These are phyloP conservation scores for Lanmaoa pseudosensibilis DNA, from an alignment of 768 basidiomycete genomes.

Conservation along the genomic window DNA sequence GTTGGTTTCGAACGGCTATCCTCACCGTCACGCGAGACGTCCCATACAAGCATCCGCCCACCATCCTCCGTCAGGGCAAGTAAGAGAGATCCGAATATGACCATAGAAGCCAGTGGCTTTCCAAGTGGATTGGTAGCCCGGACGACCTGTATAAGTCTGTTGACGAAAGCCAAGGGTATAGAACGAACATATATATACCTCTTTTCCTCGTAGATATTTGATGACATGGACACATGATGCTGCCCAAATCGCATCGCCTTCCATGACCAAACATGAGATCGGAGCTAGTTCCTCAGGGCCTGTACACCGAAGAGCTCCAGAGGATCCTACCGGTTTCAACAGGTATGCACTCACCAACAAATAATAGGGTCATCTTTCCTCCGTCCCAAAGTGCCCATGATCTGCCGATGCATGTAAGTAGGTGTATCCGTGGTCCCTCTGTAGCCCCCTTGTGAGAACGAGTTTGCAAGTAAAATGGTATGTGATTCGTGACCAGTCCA, in stretches of 20 bases:
- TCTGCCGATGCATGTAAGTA: conserved; percentile 84
- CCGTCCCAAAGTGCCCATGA: conserved; percentile 98
- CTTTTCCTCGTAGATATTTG: conserved; percentile 87
- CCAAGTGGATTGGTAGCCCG: conserved; percentile 66
- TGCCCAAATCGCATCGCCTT: conserved; percentile 85
- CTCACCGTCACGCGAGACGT: conserved; percentile 58
- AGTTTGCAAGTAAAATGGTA: conserved; percentile 86
- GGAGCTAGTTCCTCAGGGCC: conserved; percentile 78
- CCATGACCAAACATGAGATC: conserved; percentile 77
- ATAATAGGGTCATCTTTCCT: conserved; percentile 86
- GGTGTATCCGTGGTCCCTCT: conserved; percentile 77
- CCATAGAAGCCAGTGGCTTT: conserved; percentile 57
- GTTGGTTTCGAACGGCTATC: conserved; percentile 9
- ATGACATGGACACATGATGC: conserved; percentile 65
- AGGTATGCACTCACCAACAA: conserved; percentile 69
- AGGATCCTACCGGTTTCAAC: not conserved
- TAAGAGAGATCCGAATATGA: conserved; percentile 79
- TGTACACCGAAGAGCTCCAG: conserved; percentile 31
- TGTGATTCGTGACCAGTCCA: conserved; percentile 89
- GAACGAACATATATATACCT: conserved; percentile 45
- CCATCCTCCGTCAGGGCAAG: conserved; percentile 82
- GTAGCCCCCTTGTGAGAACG: conserved; percentile 82
- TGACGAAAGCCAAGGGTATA: not conserved
- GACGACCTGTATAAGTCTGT: conserved; percentile 39
- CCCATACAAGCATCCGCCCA: conserved; percentile 74